Evolutionary conservation across 345 rosid genomes (phyloP), one percentile per base, ranked within the genome.

Genomic region (Pistacia atlantica): DNA sequence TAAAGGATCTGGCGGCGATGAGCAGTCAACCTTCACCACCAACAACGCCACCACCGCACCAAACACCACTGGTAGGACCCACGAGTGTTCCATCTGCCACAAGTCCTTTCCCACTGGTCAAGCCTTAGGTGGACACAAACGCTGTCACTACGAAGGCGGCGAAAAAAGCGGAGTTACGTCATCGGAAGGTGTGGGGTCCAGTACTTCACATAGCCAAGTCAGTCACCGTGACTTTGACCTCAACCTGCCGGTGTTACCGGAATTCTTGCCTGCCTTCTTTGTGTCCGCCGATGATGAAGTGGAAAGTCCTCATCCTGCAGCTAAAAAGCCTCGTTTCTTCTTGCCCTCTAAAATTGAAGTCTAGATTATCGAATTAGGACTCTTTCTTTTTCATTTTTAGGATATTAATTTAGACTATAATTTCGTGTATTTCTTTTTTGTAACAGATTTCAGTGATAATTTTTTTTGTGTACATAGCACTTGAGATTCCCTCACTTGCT

Each of bases 101-200:
- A 89, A 83, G 85, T 70, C 80, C 52, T 91, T 91, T 75, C 83
- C 91, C 13, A 85, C 89, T 22, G 95, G 95, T 8, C 95, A 91
- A 84, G 95, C 95, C 25, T 74, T 91, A 42, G 95, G 95, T 13
- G 95, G 95, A 3, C 95, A 91, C 84, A 91, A 91, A 78, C 84
- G 95, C 31, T 83, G 95, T 68, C 95, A 91, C 88, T 89, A 89
- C 72, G 95, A 91, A 60, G 92, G 92, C 38, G 84, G 82, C 25
- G 72, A 65, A 18, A 75, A 80, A 67, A 85, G 86, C 69, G 83
- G 80, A 57, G 81, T 82, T 67, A 76, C 88, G 5, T 67, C 81
- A 5, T 87, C 90, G 0, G 93, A 84, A 74, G 88, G 87, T 25
- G 81, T 84, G 69, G 92, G 94, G 9, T 89, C 94, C 57, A 87